Conservation (phyloP, 805 yeast genomes). For the Schwanniomyces polymorphus region DNA sequence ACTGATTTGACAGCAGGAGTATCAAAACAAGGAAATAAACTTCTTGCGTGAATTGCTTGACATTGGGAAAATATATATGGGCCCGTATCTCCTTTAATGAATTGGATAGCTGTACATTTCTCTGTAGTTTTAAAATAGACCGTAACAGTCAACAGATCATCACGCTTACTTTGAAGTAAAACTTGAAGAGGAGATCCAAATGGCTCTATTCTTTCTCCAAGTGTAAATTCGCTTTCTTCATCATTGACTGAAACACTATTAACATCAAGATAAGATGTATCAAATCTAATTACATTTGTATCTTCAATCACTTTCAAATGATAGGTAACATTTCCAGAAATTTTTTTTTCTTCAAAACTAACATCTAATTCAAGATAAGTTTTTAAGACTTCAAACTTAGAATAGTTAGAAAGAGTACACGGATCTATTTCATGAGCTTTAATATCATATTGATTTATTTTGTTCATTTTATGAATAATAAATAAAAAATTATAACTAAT, state of each 20-base stretch:
- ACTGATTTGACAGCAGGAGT: constrained; percentile 33
- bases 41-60: constrained; percentile 36
- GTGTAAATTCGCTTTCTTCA: constrained; percentile 6
- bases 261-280: constrained; percentile 26
- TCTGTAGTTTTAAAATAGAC: constrained; percentile 27
- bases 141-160: constrained; percentile 9
- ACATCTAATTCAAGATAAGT: constrained; percentile 22
- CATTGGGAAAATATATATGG: constrained; percentile 38
- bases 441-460: background rate
- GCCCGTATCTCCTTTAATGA: constrained; percentile 32
- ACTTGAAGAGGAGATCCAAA: constrained; percentile 27
- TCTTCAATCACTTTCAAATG: constrained; percentile 9
- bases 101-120: constrained; percentile 34
- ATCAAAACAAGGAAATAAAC: constrained; percentile 37
- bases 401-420: constrained; percentile 29
- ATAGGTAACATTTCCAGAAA: constrained; percentile 23
- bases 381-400: constrained; percentile 16
- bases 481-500: background rate
- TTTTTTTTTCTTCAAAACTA: constrained; percentile 19
- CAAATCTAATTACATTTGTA: constrained; percentile 16
- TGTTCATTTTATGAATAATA: background rate
- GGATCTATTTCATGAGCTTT: constrained; percentile 22
- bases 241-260: constrained; percentile 18
- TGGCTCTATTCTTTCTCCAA: constrained; percentile 14
- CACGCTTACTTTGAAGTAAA: constrained; percentile 4